Conservation (phyloP, 1,284 basidiomycete species). For the Trichosporon sp. region DNA sequence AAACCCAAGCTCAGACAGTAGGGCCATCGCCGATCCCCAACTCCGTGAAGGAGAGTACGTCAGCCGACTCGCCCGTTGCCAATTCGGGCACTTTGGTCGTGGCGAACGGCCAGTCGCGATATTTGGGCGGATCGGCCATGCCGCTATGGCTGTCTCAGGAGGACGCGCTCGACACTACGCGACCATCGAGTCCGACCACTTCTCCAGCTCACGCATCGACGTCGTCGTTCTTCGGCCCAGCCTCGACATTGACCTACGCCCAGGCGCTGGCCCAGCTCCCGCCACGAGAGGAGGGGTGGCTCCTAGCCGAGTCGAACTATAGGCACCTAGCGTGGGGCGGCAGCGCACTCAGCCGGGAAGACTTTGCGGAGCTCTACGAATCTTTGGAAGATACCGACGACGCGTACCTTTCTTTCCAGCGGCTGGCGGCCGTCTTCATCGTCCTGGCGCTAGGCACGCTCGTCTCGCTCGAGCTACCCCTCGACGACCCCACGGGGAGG, state of each 20-base stretch:
- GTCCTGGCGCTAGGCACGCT: slow-evolving; percentile 32
- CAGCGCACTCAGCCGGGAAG: slow-evolving; percentile 12
- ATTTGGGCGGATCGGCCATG: slow-evolving; percentile 5
- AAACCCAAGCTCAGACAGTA: not conserved
- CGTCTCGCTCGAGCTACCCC: slow-evolving; percentile 32
- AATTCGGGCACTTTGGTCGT: slow-evolving; percentile 1
- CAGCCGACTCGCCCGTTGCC: not conserved
- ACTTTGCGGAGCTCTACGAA: slow-evolving; percentile 22
- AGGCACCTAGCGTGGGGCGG: slow-evolving; percentile 26
- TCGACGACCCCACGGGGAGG: slow-evolving; percentile 26
- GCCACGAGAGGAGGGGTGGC: slow-evolving; percentile 22
- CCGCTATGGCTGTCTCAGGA: slow-evolving; percentile 7
- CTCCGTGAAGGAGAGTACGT: not conserved
- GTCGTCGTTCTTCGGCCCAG: not conserved
- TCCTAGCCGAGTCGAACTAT: slow-evolving; percentile 25
- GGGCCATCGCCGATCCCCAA: not conserved
- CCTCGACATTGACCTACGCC: not conserved
- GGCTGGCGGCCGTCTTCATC: slow-evolving; percentile 27
- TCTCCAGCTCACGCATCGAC: not conserved
- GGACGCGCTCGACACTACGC: not conserved
- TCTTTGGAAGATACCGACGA: slow-evolving; percentile 8
- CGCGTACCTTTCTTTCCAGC: slow-evolving; percentile 13
- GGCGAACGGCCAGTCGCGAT: not conserved
- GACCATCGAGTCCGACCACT: not conserved
- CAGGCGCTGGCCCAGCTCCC: slow-evolving; percentile 17